Evolutionary conservation across 2,329 filamentous ascomycete species (phyloP).

Genomic region (Thelonectria blattea): DNA sequence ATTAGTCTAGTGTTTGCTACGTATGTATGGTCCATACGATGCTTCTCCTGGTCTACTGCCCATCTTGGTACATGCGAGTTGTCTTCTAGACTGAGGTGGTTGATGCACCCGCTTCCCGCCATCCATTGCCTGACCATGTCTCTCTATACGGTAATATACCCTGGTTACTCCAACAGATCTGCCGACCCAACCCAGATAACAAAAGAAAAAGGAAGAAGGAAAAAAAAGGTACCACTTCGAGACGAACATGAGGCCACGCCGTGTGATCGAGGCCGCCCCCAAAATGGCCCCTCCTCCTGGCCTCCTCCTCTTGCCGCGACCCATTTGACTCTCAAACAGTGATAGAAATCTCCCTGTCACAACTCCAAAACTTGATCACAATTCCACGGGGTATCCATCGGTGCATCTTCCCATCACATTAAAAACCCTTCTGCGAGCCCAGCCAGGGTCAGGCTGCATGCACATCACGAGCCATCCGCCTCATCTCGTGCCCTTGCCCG

Average conservation of each 20-base stretch:
- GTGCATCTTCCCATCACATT: conserved; percentile 25
- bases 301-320: background rate
- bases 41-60: too few relatives aligned
- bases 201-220: conserved; percentile 6
- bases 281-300: background rate
- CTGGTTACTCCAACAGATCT: conserved; percentile 17
- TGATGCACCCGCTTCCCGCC: background rate
- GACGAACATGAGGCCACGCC: conserved; percentile 1
- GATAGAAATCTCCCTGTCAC: conserved; percentile 2
- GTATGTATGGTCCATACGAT: background rate
- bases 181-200: conserved; percentile 6
- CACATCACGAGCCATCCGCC: conserved; percentile 19
- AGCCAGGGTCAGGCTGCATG: conserved; percentile 25
- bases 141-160: conserved; percentile 2
- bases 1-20: background rate
- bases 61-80: background rate
- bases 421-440: conserved; percentile 7
- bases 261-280: background rate
- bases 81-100: background rate
- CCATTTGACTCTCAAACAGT: conserved; percentile 11
- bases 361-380: conserved; percentile 16
- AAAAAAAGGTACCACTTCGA: background rate
- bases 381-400: conserved; percentile 31
- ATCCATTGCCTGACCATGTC: conserved; percentile 1
- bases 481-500: conserved; percentile 12